phyloP scores from a whole-genome alignment of 1,139 yeast species.

The Chernovozyma aurita region DNA sequence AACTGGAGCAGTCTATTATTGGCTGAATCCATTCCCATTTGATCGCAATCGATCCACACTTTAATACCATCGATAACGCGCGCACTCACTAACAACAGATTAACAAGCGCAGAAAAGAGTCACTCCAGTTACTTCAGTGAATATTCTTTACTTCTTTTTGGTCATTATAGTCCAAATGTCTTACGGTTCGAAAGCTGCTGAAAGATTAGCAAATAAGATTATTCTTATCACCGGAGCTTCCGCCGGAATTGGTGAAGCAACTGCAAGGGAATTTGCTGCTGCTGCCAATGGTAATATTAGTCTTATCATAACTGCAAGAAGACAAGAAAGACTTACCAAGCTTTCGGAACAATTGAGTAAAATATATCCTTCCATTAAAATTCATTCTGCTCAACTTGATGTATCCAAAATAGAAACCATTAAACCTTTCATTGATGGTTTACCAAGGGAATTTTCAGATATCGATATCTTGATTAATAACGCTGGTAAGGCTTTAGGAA shows the following conservation, averaged over 20 bases:
- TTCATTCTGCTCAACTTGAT: constrained; percentile 54
- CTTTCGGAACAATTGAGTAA: constrained; percentile 41
- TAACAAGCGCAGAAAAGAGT: too few relatives aligned
- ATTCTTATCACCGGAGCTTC: constrained; percentile 35
- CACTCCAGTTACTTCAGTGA: too few relatives aligned
- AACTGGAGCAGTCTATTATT: too few relatives aligned
- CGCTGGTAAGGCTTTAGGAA: constrained; percentile 79
- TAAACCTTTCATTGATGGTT: constrained; percentile 42
- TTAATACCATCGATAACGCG: too few relatives aligned
- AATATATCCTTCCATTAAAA: constrained; percentile 45
- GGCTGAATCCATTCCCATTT: too few relatives aligned
- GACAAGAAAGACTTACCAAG: constrained; percentile 48
- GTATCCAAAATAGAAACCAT: constrained; percentile 52
- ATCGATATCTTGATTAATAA: constrained; percentile 72
- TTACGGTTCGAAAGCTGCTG: constrained; percentile 39
- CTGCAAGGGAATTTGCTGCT: constrained; percentile 66
- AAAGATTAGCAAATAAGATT: constrained; percentile 39
- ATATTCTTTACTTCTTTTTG: too few relatives aligned
- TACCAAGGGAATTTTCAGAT: constrained; percentile 53
- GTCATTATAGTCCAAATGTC: too few relatives aligned
- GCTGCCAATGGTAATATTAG: constrained; percentile 66
- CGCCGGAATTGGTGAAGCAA: constrained; percentile 64
- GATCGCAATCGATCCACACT: too few relatives aligned
- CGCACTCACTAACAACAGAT: too few relatives aligned
- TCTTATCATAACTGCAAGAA: constrained; percentile 66